Percentiles rank a stretch among this genome's conserved stretches.
These are phyloP conservation scores for Gaertneriomyces sp. DNA, from an alignment of 192 early-diverging fungal species.

Conservation along the genomic window DNA sequence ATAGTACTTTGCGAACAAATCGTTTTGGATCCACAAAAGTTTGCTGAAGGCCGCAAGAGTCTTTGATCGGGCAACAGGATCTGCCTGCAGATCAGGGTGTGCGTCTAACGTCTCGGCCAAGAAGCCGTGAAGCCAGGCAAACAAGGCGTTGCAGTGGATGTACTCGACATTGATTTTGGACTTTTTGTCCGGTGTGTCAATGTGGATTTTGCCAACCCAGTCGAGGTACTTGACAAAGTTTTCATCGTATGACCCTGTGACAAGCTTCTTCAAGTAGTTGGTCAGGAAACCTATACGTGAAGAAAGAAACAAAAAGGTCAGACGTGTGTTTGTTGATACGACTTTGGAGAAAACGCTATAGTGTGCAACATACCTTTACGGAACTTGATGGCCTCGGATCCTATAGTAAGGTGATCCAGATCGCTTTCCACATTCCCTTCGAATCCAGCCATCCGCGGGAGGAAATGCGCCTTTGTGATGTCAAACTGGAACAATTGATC, in stretches of 20 bases:
- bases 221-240: constrained; percentile 69
- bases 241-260: constrained; percentile 47
- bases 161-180: constrained; percentile 78
- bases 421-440: constrained; percentile 34
- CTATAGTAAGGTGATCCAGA: constrained; percentile 46
- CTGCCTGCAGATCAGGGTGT: constrained; percentile 34
- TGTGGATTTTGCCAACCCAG: constrained; percentile 74
- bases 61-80: constrained; percentile 12
- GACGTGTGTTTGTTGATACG: not conserved
- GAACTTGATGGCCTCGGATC: constrained; percentile 74
- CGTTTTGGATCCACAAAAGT: constrained; percentile 82
- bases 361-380: constrained; percentile 51
- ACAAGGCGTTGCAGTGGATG: constrained; percentile 74
- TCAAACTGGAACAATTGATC: constrained; percentile 66
- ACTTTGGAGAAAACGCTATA: not conserved
- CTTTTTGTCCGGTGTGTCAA: constrained; percentile 67
- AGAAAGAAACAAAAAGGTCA: not conserved
- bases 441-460: constrained; percentile 63
- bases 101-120: constrained; percentile 50
- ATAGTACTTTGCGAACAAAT: constrained; percentile 75
- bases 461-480: constrained; percentile 69
- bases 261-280: constrained; percentile 69
- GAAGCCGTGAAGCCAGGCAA: constrained; percentile 52
- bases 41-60: constrained; percentile 67
- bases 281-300: constrained; percentile 43